These are phyloP conservation scores for Leishmania major DNA, from an alignment of 208 protist species.

Conservation along the genomic window DNA sequence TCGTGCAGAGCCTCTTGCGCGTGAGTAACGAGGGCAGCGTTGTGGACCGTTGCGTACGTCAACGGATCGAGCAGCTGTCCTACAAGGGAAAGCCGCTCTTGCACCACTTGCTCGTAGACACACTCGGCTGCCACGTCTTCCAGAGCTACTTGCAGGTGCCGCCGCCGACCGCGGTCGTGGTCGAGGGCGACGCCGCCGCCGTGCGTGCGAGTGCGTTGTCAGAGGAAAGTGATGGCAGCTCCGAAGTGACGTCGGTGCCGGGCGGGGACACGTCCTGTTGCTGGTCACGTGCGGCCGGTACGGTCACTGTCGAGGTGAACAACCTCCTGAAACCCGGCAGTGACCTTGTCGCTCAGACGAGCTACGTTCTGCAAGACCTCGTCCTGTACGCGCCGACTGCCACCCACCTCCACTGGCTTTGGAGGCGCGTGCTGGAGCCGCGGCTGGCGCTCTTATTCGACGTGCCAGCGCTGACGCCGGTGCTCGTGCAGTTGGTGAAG, in stretches of 20 bases:
- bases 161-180: constrained; percentile 40
- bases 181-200: constrained; percentile 41
- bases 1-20: constrained; percentile 84
- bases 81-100: constrained; percentile 60
- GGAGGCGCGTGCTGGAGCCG: constrained; percentile 49
- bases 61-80: constrained; percentile 50
- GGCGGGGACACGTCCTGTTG: constrained; percentile 37
- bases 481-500: constrained; percentile 61
- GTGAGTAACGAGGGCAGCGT: constrained; percentile 56
- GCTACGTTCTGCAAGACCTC: constrained; percentile 82
- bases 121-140: constrained; percentile 79
- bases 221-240: background rate
- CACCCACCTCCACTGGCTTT: constrained; percentile 70
- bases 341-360: constrained; percentile 45
- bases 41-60: constrained; percentile 51
- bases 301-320: constrained; percentile 48
- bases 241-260: constrained; percentile 1
- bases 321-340: constrained; percentile 57
- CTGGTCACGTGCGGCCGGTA: constrained; percentile 64
- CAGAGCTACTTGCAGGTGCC: constrained; percentile 83
- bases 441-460: constrained; percentile 51
- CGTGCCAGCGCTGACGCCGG: constrained; percentile 41
- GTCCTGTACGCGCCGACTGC: constrained; percentile 77
- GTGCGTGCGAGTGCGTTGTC: background rate
- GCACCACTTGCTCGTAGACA: constrained; percentile 61